Evolutionary conservation across 2,329 filamentous ascomycete species (phyloP).

Genomic region (Aspergillus awamori): DNA sequence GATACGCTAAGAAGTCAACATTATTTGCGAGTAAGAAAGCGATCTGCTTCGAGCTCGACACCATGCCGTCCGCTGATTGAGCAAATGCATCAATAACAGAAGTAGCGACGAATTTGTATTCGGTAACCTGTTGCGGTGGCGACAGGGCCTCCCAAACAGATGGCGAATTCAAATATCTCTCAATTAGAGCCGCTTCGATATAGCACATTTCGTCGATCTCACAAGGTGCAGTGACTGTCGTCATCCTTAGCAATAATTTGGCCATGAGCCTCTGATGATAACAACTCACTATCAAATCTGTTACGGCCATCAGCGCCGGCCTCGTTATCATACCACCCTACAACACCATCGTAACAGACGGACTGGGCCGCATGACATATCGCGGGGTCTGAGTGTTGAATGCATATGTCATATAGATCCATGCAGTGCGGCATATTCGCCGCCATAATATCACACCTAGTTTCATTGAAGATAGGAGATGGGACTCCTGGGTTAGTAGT

Average conservation of each 20-base stretch:
- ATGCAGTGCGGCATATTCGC: conserved; percentile 50
- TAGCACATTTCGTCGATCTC: conserved; percentile 28
- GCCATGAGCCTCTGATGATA: neutral
- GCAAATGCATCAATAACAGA: conserved; percentile 17
- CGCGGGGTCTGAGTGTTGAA: conserved; percentile 17
- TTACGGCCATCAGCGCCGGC: conserved; percentile 25
- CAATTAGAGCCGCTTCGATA: conserved; percentile 13
- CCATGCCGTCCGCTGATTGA: conserved; percentile 17
- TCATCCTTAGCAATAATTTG: neutral
- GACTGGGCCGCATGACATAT: conserved; percentile 21
- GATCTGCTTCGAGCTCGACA: conserved; percentile 5
- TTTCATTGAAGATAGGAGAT: conserved; percentile 49
- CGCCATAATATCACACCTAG: conserved; percentile 52
- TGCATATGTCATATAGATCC: conserved; percentile 44
- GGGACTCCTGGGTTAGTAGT: conserved; percentile 50
- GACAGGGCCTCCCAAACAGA: conserved; percentile 23
- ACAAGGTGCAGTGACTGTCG: conserved; percentile 26
- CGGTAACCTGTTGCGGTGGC: conserved; percentile 16
- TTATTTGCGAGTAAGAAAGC: conserved; percentile 17
- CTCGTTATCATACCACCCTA: conserved; percentile 27
- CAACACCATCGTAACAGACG: conserved; percentile 20
- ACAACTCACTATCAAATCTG: conserved; percentile 27
- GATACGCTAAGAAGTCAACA: conserved; percentile 27
- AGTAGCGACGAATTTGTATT: conserved; percentile 16
- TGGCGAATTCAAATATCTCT: conserved; percentile 26